Evolutionary conservation across 768 basidiomycete species (phyloP).

Genomic region (Cystobasidium ongulense): DNA sequence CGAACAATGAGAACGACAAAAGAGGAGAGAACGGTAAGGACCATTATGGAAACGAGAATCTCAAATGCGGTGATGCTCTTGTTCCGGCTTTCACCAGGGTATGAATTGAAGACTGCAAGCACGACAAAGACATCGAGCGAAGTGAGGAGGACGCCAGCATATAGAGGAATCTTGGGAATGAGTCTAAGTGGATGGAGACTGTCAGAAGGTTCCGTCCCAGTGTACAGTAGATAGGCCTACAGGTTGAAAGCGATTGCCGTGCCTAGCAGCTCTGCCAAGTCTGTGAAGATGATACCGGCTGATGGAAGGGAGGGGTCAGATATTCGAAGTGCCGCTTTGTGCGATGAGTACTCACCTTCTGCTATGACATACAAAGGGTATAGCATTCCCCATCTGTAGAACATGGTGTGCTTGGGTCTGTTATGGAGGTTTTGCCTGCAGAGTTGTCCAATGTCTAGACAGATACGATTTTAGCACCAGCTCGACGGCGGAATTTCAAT

Average conservation of each 20-base stretch:
- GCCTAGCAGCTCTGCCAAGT: conserved; percentile 66
- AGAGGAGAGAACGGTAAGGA: conserved; percentile 63
- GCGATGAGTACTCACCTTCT: conserved; percentile 30
- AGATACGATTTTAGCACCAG: neutral
- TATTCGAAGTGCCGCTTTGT: conserved; percentile 34
- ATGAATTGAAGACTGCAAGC: conserved; percentile 47
- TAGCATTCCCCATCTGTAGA: conserved; percentile 56
- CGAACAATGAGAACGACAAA: conserved; percentile 68
- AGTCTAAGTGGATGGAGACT: conserved; percentile 43
- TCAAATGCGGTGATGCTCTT: conserved; percentile 40
- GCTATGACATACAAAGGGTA: conserved; percentile 59
- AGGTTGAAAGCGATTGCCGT: conserved; percentile 72
- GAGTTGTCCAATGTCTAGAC: conserved; percentile 56
- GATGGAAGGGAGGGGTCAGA: conserved; percentile 42
- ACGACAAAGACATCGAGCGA: conserved; percentile 62
- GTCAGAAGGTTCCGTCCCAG: neutral
- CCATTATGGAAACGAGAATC: conserved; percentile 40
- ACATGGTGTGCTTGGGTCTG: conserved; percentile 54
- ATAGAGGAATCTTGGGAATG: conserved; percentile 61
- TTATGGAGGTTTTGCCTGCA: conserved; percentile 60
- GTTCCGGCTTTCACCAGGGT: conserved; percentile 36
- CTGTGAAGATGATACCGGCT: conserved; percentile 43
- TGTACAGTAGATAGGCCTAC: conserved; percentile 38
- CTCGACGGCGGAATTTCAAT: too few relatives aligned
- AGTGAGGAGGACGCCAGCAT: conserved; percentile 64